Evolutionary conservation across 306 rosid genomes (phyloP), one percentile per base, ranked within the genome.

Genomic region (Fragaria ananassa): DNA sequence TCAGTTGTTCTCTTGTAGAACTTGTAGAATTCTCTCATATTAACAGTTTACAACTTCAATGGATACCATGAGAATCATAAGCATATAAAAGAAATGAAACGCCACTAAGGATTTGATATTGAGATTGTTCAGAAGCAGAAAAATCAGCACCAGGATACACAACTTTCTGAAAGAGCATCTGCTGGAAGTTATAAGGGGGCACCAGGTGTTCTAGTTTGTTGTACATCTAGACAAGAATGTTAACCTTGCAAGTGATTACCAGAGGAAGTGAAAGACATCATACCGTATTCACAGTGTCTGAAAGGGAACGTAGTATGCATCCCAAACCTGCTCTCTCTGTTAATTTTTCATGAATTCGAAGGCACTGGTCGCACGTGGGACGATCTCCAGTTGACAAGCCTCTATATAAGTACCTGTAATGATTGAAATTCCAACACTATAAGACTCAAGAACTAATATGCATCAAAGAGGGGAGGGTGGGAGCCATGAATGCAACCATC

Each of bases 381-480:
- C 99, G 92, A 85, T 95, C 99, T 46, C 99, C 97, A 0, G 97
- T 95, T 35, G 99, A 87, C 87, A 95, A 87, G 58, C 99, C 99
- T 89, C 95, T 88, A 35, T 92, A 95, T 83, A 95, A 82, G 87
- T 95, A 95, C 91, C 99, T 95, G 72, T 4, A 78, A 31, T 14
- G 66, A 82, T 56, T 29, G n/a, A 31, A 56, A 74, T 31, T 29
- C 21, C 25, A 14, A 56, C 44, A 47, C 29, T 57, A 63, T 54
- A 44, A 79, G 54, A 71, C 25, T 23, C 9, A 63, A 56, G 31
- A 2, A 54, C 3, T 8, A 74, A 8, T 45, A 44, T 23, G 17
- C n/a, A 66, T 51, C 42, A 35, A 54, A 72, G 47, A 50, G 5
- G 46, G 49, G 46, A 6, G 19, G 4, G 0, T 44, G 68, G 42